Percentiles rank a stretch among this genome's conserved stretches.
These are phyloP conservation scores for Colletotrichum abscissum DNA, from an alignment of 2,329 filamentous ascomycete genomes.

Conservation along the genomic window DNA sequence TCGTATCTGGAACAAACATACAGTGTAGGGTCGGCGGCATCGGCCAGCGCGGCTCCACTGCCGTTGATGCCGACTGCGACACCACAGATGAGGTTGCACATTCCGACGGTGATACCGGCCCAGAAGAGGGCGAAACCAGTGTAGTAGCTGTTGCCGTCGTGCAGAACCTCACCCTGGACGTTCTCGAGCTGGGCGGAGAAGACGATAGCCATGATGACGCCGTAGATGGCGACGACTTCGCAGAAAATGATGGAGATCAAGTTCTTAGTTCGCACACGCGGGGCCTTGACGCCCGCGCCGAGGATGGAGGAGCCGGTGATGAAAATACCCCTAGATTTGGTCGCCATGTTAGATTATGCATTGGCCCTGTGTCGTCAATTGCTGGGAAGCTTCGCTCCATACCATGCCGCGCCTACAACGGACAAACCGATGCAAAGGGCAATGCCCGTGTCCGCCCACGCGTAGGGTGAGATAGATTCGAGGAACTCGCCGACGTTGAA, in stretches of 20 bases:
- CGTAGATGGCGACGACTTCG: constrained; percentile 99
- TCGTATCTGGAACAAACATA: constrained; percentile 62
- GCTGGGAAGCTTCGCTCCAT: constrained; percentile 44
- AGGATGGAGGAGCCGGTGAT: constrained; percentile 98
- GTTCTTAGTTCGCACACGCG: constrained; percentile 99
- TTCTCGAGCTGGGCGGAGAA: constrained; percentile 88
- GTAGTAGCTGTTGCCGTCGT: constrained; percentile 86
- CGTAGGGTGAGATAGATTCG: constrained; percentile 92
- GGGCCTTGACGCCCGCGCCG: constrained; percentile 94
- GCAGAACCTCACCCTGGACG: constrained; percentile 72
- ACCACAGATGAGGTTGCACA: constrained; percentile 96
- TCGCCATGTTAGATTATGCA: background rate
- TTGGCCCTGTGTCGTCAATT: no score
- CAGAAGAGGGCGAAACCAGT: constrained; percentile 97
- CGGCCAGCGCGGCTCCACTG: constrained; percentile 93
- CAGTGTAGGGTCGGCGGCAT: constrained; percentile 92
- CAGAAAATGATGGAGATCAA: constrained; percentile 99
- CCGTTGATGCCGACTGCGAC: constrained; percentile 98
- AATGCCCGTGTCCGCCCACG: constrained; percentile 92
- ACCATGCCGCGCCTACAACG: constrained; percentile 98
- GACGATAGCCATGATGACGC: constrained; percentile 99
- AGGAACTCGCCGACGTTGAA: constrained; percentile 98
- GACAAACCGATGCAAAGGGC: constrained; percentile 95
- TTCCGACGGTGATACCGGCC: constrained; percentile 92
- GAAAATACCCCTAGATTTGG: constrained; percentile 86